phyloP scores from a whole-genome alignment of 2,329 filamentous ascomycete genomes.

The Pseudogymnoascus sp. region DNA sequence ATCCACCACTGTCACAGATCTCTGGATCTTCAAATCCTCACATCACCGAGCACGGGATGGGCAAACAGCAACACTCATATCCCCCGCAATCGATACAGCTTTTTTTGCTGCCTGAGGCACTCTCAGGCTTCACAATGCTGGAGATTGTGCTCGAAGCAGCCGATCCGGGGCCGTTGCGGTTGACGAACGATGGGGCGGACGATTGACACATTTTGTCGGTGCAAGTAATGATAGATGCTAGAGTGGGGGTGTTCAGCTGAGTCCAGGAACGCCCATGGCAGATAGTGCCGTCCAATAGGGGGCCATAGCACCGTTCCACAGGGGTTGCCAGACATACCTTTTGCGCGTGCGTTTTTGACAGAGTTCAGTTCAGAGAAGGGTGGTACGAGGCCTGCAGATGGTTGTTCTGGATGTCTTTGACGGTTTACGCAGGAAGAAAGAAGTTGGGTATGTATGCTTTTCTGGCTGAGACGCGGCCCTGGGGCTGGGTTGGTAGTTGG shows the following conservation, averaged over 20 bases:
- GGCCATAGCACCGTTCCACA: not conserved
- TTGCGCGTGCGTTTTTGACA: not conserved
- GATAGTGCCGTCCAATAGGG: not conserved
- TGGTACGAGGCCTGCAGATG: not conserved
- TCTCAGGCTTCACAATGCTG: conserved; percentile 45
- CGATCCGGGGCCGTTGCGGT: conserved; percentile 42
- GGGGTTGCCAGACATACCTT: not conserved
- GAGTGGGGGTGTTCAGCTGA: not conserved
- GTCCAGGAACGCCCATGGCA: not conserved
- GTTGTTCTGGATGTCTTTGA: not conserved
- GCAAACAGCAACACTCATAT: conserved; percentile 49
- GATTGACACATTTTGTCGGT: conserved; percentile 28
- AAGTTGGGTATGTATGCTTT: not conserved
- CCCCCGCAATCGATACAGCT: conserved; percentile 44
- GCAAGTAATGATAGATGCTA: not conserved
- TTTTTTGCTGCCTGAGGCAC: too few species aligned
- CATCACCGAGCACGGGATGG: conserved; percentile 45
- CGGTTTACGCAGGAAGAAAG: not conserved
- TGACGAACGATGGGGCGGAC: conserved; percentile 29
- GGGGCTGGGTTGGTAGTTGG: not conserved
- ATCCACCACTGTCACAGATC: too few species aligned
- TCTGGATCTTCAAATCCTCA: conserved; percentile 23
- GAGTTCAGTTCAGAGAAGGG: too few species aligned
- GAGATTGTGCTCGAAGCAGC: conserved; percentile 42
- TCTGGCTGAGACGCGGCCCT: not conserved